A percentile compares a stretch with the other conserved stretches of the same genome.
Conservation (phyloP, 306 rosid species). For the Senna tora region DNA sequence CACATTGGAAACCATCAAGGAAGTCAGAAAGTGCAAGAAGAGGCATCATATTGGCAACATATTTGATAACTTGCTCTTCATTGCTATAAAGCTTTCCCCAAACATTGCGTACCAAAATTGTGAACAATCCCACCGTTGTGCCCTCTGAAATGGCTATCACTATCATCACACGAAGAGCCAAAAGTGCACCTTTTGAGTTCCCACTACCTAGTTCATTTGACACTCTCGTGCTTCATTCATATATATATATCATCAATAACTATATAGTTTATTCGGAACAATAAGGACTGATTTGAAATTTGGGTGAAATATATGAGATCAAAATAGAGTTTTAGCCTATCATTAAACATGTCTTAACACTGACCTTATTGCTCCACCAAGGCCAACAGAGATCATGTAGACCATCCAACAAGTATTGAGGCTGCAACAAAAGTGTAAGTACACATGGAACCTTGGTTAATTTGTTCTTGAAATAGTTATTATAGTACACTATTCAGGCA, state of each 20-base stretch:
- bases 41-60: slow-evolving; percentile 64
- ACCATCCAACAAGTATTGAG: slow-evolving; percentile 70
- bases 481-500: no score
- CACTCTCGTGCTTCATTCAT: slow-evolving; percentile 53
- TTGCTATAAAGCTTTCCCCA: slow-evolving; percentile 69
- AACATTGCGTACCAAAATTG: slow-evolving; percentile 48
- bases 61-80: slow-evolving; percentile 54
- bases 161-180: slow-evolving; percentile 57
- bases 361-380: slow-evolving; percentile 65
- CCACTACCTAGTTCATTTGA: slow-evolving; percentile 69
- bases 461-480: no score
- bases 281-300: no score
- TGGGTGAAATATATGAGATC: no score
- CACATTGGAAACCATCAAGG: slow-evolving; percentile 72
- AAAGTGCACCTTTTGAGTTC: slow-evolving; percentile 47
- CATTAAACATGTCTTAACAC: slow-evolving; percentile 17
- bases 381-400: slow-evolving; percentile 65
- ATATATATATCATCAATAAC: slow-evolving; percentile 4
- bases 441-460: no score
- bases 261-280: no score
- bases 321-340: no score
- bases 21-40: slow-evolving; percentile 65
- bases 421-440: slow-evolving; percentile 30
- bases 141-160: slow-evolving; percentile 50
- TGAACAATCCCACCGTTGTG: slow-evolving; percentile 39